Evolutionary conservation across 768 basidiomycete genomes (phyloP).

Genomic region (Rhodotorula kratochvilovae): DNA sequence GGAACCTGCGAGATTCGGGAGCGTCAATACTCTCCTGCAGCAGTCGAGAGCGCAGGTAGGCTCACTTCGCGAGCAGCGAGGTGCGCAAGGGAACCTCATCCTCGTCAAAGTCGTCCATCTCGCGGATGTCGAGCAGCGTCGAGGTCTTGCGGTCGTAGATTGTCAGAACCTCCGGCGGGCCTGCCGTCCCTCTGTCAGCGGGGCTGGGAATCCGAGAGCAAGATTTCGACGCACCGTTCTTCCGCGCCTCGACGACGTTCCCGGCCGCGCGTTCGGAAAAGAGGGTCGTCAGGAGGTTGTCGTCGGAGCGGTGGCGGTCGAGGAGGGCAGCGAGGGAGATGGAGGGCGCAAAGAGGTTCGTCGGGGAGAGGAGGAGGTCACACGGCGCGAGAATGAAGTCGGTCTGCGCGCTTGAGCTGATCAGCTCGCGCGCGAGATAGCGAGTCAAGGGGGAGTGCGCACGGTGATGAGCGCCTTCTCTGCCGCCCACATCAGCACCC

Average conservation of each 20-base stretch:
- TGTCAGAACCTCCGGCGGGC: conserved; percentile 30
- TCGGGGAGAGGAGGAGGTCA: conserved; percentile 35
- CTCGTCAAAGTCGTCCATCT: conserved; percentile 37
- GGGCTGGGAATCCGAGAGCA: background rate
- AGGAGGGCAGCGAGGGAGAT: conserved; percentile 36
- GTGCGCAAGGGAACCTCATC: conserved; percentile 30
- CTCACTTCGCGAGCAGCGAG: conserved; percentile 27
- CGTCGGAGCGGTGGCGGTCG: conserved; percentile 36
- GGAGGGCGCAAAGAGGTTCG: background rate
- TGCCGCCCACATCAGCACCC: conserved; percentile 28
- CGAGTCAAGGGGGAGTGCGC: background rate
- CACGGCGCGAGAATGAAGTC: conserved; percentile 39
- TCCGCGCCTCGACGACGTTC: conserved; percentile 25
- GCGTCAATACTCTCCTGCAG: too few species aligned
- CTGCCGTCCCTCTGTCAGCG: background rate
- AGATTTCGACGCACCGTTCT: conserved; percentile 14
- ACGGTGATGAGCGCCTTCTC: conserved; percentile 32
- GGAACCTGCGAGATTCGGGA: conserved; percentile 7
- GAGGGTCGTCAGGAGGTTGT: conserved; percentile 40
- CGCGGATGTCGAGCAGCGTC: conserved; percentile 31
- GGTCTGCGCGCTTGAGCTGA: conserved; percentile 12
- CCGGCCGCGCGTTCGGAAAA: conserved; percentile 33
- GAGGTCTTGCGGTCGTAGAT: conserved; percentile 20
- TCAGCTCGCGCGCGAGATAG: background rate
- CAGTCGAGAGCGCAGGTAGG: too few species aligned